A percentile compares a stretch with the other conserved stretches of the same genome.
phyloP scores from a whole-genome alignment of 1,139 yeast genomes.

The Debaryomyces psychrophilus region DNA sequence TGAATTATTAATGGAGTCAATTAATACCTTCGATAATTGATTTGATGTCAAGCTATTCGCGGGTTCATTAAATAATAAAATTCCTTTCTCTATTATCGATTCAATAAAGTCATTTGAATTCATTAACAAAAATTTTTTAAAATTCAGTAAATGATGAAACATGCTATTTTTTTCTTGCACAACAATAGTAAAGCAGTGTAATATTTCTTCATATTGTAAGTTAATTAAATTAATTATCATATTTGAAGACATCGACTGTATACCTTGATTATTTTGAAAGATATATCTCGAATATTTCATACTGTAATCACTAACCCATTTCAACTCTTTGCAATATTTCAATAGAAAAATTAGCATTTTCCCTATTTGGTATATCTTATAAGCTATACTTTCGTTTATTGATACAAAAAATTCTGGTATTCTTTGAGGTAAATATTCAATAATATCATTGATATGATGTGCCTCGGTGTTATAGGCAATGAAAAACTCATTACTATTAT shows the following conservation, averaged over 20 bases:
- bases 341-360: slow-evolving; percentile 72
- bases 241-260: slow-evolving; percentile 35
- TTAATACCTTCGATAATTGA: slow-evolving; percentile 64
- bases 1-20: slow-evolving; percentile 67
- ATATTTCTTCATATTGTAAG: slow-evolving; percentile 59
- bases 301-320: slow-evolving; percentile 43
- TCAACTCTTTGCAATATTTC: slow-evolving; percentile 54
- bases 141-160: slow-evolving; percentile 57
- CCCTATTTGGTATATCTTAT: slow-evolving; percentile 73
- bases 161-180: slow-evolving; percentile 54
- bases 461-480: slow-evolving; percentile 43
- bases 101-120: slow-evolving; percentile 80
- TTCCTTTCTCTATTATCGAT: slow-evolving; percentile 59
- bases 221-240: slow-evolving; percentile 40
- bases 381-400: slow-evolving; percentile 43
- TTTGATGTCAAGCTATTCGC: slow-evolving; percentile 66
- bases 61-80: slow-evolving; percentile 58
- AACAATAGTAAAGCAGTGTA: slow-evolving; percentile 54
- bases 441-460: slow-evolving; percentile 40
- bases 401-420: slow-evolving; percentile 63
- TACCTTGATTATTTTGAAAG: slow-evolving; percentile 31
- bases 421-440: slow-evolving; percentile 36
- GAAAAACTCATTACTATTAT: slow-evolving; percentile 70
- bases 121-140: slow-evolving; percentile 71
- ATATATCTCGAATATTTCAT: slow-evolving; percentile 40